A percentile compares a stretch with the other conserved stretches of the same genome.
Conservation (phyloP, 208 protist species). For the Trypanosoma brucei region DNA sequence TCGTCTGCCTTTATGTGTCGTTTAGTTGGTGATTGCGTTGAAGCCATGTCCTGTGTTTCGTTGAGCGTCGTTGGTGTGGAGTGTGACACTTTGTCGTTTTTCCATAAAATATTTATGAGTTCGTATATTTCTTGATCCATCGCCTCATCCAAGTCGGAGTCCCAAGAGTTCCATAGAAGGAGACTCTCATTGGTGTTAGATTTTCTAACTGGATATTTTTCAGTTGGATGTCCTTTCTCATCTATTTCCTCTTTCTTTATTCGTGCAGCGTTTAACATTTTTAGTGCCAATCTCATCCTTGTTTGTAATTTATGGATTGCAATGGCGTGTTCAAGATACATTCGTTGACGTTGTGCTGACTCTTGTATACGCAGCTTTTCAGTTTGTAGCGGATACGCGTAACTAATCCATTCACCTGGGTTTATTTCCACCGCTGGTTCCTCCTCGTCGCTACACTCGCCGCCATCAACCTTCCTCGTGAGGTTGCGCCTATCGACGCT, state of each 20-base stretch:
- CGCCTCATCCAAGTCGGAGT: conserved; percentile 4
- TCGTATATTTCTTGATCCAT: conserved; percentile 21
- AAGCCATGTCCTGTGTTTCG: conserved; percentile 3
- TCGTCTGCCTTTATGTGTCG: neutral
- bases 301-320: neutral
- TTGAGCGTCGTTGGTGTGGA: neutral
- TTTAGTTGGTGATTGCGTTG: neutral
- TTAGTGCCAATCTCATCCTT: neutral
- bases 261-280: neutral
- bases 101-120: conserved; percentile 14
- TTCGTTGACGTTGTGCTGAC: neutral
- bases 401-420: neutral
- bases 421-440: neutral
- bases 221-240: too few species aligned
- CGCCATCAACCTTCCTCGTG: neutral
- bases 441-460: neutral
- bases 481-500: neutral
- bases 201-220: too few species aligned
- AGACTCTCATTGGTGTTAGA: too few species aligned
- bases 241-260: too few species aligned
- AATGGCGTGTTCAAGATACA: neutral
- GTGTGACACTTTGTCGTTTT: neutral
- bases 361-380: neutral
- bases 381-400: neutral
- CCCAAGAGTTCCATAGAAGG: neutral